phyloP scores from a whole-genome alignment of 1,284 basidiomycete genomes.

The Afroboletus lepidellus region DNA sequence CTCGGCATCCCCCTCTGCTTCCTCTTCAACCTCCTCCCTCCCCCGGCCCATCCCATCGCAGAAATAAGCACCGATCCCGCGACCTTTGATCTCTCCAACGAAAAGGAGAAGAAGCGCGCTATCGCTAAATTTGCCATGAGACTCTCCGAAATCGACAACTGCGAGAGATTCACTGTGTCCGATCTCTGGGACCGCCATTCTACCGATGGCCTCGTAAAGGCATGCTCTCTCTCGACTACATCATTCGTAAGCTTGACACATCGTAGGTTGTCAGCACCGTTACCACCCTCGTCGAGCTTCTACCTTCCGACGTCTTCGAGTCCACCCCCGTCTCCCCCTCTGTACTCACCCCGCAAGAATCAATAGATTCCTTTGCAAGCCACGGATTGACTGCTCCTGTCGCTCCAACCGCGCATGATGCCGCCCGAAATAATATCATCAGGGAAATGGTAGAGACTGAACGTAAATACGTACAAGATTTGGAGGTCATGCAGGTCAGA shows the following conservation, averaged over 20 bases:
- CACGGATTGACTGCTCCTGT: constrained; percentile 40
- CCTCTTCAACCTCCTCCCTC: constrained; percentile 89
- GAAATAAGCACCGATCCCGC: constrained; percentile 65
- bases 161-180: constrained; percentile 80
- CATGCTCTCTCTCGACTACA: constrained; percentile 38
- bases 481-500: constrained; percentile 93
- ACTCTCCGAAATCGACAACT: constrained; percentile 61
- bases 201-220: constrained; percentile 95
- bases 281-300: constrained; percentile 78
- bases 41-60: constrained; percentile 60
- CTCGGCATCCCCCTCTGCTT: constrained; percentile 93
- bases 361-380: constrained; percentile 54
- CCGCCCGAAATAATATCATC: constrained; percentile 76
- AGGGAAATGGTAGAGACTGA: constrained; percentile 92
- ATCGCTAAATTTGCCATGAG: constrained; percentile 80
- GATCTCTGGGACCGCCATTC: constrained; percentile 88
- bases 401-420: constrained; percentile 57
- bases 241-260: not conserved
- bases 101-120: constrained; percentile 75
- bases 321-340: constrained; percentile 59
- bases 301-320: constrained; percentile 77
- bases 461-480: constrained; percentile 96
- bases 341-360: constrained; percentile 53
- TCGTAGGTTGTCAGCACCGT: constrained; percentile 87
- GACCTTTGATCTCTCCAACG: constrained; percentile 65